phyloP scores from a whole-genome alignment of 164 flowering plant species.

The Malania oleifera region DNA sequence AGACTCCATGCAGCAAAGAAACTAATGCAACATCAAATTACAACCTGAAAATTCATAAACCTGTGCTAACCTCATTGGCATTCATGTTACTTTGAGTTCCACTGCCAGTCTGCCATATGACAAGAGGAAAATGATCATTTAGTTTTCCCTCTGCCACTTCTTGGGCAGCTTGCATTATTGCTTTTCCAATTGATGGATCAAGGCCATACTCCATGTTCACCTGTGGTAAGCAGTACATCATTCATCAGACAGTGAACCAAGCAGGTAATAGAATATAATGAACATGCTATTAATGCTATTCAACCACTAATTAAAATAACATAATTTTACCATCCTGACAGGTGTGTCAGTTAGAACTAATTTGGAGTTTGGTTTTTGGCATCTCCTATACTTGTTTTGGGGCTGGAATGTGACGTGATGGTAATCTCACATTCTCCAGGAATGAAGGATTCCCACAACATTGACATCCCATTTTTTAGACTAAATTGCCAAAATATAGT shows the following conservation, averaged over 20 bases:
- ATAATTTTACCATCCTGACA: too few species aligned
- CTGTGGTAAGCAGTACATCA: conserved; percentile 28
- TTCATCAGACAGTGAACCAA: not conserved
- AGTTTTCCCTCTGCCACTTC: conserved; percentile 96
- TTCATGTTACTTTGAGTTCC: conserved; percentile 99
- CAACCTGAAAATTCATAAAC: not conserved
- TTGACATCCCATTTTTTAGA: too few species aligned
- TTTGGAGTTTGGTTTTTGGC: too few species aligned
- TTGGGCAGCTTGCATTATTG: conserved; percentile 95
- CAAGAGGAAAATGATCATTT: conserved; percentile 93
- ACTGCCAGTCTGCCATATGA: conserved; percentile 99
- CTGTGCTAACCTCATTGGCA: conserved; percentile 83
- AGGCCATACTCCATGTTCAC: conserved; percentile 98
- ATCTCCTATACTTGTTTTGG: too few species aligned
- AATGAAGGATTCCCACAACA: too few species aligned
- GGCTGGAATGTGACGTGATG: too few species aligned
- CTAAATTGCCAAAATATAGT: too few species aligned
- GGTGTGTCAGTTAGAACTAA: too few species aligned
- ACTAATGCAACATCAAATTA: not conserved
- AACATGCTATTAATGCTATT: not conserved
- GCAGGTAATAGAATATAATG: not conserved
- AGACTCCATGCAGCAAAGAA: not conserved
- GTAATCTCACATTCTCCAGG: too few species aligned
- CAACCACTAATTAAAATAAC: too few species aligned
- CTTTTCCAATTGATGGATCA: conserved; percentile 90